Evolutionary conservation across 495 filamentous ascomycete species (phyloP).

Genomic region (Articulospora tetracladia): DNA sequence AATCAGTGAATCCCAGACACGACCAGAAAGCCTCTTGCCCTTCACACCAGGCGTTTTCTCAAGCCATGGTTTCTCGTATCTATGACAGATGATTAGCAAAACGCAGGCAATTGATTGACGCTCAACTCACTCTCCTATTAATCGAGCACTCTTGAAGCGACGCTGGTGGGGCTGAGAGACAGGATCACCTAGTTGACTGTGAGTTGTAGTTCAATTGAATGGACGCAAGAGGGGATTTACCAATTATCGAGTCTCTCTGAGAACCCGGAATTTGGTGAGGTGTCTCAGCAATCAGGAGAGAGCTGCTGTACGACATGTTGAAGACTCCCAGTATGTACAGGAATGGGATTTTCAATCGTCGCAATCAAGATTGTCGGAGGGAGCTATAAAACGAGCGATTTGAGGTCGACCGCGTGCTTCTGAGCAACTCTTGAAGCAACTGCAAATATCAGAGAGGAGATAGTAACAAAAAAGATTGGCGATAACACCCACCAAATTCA

Average conservation of each 20-base stretch:
- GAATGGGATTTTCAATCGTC: background rate
- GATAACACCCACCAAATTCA: background rate
- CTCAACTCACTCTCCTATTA: constrained; percentile 10
- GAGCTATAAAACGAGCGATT: background rate
- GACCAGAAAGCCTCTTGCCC: constrained; percentile 18
- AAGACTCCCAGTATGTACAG: background rate
- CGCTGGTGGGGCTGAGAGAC: background rate
- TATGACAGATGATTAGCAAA: background rate
- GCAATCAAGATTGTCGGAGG: background rate
- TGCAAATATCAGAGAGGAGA: background rate
- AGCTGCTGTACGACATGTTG: constrained; percentile 1
- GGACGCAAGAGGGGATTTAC: background rate
- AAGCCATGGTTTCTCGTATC: constrained; percentile 37
- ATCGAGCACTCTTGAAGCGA: constrained; percentile 10
- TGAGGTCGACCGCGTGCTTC: background rate
- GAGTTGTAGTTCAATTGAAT: background rate
- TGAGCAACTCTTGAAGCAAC: background rate
- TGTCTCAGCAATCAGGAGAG: background rate
- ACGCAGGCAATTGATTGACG: background rate
- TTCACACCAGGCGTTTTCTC: constrained; percentile 25
- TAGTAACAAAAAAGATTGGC: background rate
- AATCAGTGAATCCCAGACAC: constrained; percentile 29
- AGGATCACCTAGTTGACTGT: background rate
- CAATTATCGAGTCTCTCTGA: background rate
- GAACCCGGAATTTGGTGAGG: background rate